Evolutionary conservation across 805 yeast species (phyloP), one percentile per base, ranked within the genome.

Genomic region (Hanseniaspora osmophila): DNA sequence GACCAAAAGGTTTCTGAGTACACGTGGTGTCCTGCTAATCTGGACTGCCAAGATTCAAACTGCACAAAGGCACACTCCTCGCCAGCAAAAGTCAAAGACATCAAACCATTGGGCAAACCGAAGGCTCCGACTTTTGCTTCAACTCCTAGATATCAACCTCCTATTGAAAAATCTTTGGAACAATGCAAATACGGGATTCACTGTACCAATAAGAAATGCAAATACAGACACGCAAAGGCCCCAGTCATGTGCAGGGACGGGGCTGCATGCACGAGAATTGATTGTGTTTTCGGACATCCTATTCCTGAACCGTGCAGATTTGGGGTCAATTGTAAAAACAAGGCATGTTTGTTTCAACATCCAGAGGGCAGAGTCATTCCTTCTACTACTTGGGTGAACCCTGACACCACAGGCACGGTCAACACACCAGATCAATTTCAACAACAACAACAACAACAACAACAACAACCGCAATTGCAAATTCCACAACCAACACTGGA

Each of bases 11-110:
- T 86, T 37, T 66, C 74, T 13, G 71, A 73, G 15, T 64, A 74
- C 42, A 80, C 77, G 52, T 84, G 94, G 94, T 87, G 96, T 67
- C 65, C 78, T 7, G 75, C 69, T 33, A 84, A 84, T 51, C 71
- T 80, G 52, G 61, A 64, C 17, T 87, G 96, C 66, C 52, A 62
- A 22, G 75, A 85, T 57, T 60, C 70, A 0, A 52, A 56, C 13
- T 87, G 96, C 64, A 67, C 67, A 45, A 79, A 74, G 54, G 87
- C 94, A 0, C 96, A 87, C 63, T 84, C 95, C 2, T 84, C 95
- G 2, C 81, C 88, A 37, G 71, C 75, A 10, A 65, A 69, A 49
- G 60, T 72, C 38, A 67, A 52, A 51, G 60, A 60, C 44, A 64
- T 66, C 27, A 54, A 55, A 32, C 62, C 68, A 40, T 35, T 50